Base-by-base conservation (phyloP, 2,329 filamentous ascomycete species). In the Stemphylium beticola region DNA sequence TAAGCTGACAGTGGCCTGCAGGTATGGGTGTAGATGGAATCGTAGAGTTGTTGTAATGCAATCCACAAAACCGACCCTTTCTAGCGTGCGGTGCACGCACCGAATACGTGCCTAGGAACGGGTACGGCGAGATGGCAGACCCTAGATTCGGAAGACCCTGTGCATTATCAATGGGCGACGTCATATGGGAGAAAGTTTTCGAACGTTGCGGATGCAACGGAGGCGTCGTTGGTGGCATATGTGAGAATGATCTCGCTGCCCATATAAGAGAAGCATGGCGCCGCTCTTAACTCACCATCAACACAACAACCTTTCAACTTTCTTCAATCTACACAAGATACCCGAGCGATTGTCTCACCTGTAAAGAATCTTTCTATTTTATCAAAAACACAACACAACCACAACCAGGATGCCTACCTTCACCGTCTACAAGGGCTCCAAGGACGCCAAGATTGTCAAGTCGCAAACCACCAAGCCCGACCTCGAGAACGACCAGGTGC, bases 401-500 rank as follows among this genome's bases (percentile, higher is more conserved):
- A 29, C 17, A 38, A 53, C 17, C 53, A 69, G 37, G 12, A 76
- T 77, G 75, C 69, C 70, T 58, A 65, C 75, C 48, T 87, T 87
- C 78, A 88, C 84, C 34, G 83, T 88, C 52, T 88, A 80, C 82
- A 87, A 86, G 68, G 87, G 87, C 61, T 79, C 79, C 60, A 78
- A 83, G 61, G 81, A 82, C 52, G 85, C 86, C 64, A 77, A 78
- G 53, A 83, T 87, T 64, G 71, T 79, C 53, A 74, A 85, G 69
- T 69, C 75, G 39, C 77, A 76, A 43, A 83, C 81, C 38, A 78
- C 75, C 17, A 80, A 77, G 55, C 74, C 75, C 26, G 76, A 81
- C 14, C 64, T 74, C 33, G 55, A 62, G 34, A 74, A 77, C 45
- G 81, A 86, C 71, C 77, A 88, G 55, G 86, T 89, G 46, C 79